Evolutionary conservation across 257 asterid species (phyloP), one percentile per base, ranked within the genome.

Genomic region (Perilla frutescens): DNA sequence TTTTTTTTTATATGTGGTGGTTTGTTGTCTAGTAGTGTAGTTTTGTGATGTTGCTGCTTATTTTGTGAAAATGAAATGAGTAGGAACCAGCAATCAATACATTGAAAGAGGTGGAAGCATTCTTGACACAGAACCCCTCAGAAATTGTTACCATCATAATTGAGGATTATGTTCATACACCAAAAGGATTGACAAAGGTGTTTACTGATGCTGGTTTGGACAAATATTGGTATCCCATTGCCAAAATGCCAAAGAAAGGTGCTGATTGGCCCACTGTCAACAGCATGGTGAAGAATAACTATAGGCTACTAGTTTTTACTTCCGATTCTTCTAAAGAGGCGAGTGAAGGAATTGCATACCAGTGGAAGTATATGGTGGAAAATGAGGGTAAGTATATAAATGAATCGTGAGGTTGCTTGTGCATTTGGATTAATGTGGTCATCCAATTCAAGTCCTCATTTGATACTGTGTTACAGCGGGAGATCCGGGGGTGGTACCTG

Each of bases 361-460:
- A 94, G 75, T 94, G 99, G 99, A 91, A 75, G 78, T 90, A 94
- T 87, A 91, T 94, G 97, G 87, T 91, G 74, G 99, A 94, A 82
- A 94, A 91, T 62, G 96, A 90, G 75, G 13, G 99, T 94, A 81
- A 82, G 98, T 82, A 49, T 57, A 31, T 66, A 47, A 6, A 20
- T 47, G 51, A 13, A 11, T 75, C 6, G 15, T 10, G 20, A 12
- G 3, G 39, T 58, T 76, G 53, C 59, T 49, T 72, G 65, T 56
- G 70, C 45, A 66, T 76, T 63, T 76, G 76, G 47, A 58, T 51
- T 72, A 62, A 62, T 72, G 62, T 76, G 74, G 50, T 73, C 57
- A 6, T 68, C 54, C 48, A 67, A 4, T 54, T 63, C 70, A 62
- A 71, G 69, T 63, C 48, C 55, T 80, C 43, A 66, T 84, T 60